phyloP scores from a whole-genome alignment of 2,329 filamentous ascomycete species.

The Phyllosticta paracitricarpa region DNA sequence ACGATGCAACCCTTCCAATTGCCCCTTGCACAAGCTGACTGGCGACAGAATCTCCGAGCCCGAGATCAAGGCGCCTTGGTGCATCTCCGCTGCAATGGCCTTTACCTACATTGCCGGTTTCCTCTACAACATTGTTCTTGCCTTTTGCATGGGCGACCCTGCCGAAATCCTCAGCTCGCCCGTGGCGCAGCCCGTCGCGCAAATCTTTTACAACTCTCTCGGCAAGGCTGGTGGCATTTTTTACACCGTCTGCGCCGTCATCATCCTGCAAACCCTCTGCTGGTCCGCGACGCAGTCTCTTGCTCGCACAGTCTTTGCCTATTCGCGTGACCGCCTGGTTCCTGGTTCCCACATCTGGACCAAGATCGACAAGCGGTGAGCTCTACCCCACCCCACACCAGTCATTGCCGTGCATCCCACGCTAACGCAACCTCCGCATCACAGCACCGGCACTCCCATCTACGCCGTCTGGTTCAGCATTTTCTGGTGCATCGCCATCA shows the following conservation, averaged over 20 bases:
- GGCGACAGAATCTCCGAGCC: slow-evolving; percentile 32
- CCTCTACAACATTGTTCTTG: slow-evolving; percentile 49
- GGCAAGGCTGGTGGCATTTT: slow-evolving; percentile 44
- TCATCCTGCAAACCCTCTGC: slow-evolving; percentile 50
- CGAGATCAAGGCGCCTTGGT: slow-evolving; percentile 44
- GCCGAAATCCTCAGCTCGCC: slow-evolving; percentile 35
- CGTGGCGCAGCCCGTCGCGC: slow-evolving; percentile 45
- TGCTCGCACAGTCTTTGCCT: slow-evolving; percentile 46
- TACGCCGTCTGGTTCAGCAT: slow-evolving; percentile 48
- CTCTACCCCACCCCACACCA: background rate
- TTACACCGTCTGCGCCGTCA: slow-evolving; percentile 46
- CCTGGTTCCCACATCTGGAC: slow-evolving; percentile 41
- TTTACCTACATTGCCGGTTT: slow-evolving; percentile 48
- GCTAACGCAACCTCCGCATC: background rate
- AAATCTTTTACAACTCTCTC: slow-evolving; percentile 49
- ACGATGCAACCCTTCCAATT: slow-evolving; percentile 32
- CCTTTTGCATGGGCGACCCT: slow-evolving; percentile 47
- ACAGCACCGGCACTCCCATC: slow-evolving; percentile 40
- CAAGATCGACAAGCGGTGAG: slow-evolving; percentile 32
- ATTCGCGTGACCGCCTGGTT: slow-evolving; percentile 43
- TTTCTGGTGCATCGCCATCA: slow-evolving; percentile 46
- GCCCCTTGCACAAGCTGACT: slow-evolving; percentile 15
- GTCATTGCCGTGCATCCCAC: background rate
- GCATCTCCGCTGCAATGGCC: slow-evolving; percentile 45
- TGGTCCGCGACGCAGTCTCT: slow-evolving; percentile 48